A percentile compares a stretch with the other conserved stretches of the same genome.
These are phyloP conservation scores for Parastagonospora nodorum DNA, from an alignment of 2,329 filamentous ascomycete species.

Conservation along the genomic window DNA sequence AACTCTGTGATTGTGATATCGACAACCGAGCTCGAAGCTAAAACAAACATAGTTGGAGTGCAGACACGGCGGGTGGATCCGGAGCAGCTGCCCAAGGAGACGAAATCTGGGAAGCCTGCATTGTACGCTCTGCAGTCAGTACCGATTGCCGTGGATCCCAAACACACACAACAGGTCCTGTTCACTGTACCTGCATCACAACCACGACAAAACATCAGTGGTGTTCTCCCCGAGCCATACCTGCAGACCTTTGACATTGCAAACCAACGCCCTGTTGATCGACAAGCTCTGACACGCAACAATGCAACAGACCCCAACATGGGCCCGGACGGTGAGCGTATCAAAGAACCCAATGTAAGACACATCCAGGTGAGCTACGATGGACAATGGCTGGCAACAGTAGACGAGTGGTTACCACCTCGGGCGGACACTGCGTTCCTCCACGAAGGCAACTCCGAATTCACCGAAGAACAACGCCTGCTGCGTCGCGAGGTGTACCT, in stretches of 20 bases:
- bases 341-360: conserved; percentile 78
- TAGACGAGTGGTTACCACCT: conserved; percentile 88
- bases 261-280: conserved; percentile 75
- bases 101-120: conserved; percentile 18
- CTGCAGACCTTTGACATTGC: conserved; percentile 89
- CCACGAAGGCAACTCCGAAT: conserved; percentile 46
- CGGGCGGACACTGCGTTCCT: conserved; percentile 68
- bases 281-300: conserved; percentile 86
- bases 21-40: conserved; percentile 85
- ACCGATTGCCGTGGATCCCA: conserved; percentile 50
- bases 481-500: conserved; percentile 74
- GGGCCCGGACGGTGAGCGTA: conserved; percentile 70
- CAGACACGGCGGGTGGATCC: conserved; percentile 57
- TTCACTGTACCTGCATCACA: conserved; percentile 59
- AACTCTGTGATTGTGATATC: conserved; percentile 92
- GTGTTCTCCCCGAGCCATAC: conserved; percentile 57
- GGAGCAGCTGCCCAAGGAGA: conserved; percentile 31
- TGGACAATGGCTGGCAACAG: conserved; percentile 86
- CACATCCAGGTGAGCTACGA: conserved; percentile 77
- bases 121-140: conserved; percentile 32
- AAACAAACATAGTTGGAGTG: conserved; percentile 81
- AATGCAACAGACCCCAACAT: conserved; percentile 82
- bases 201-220: conserved; percentile 38
- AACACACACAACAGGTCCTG: conserved; percentile 48
- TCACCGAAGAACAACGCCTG: conserved; percentile 51